phyloP scores from a whole-genome alignment of 23 red algal species.

The Gracilaria domingensis region DNA sequence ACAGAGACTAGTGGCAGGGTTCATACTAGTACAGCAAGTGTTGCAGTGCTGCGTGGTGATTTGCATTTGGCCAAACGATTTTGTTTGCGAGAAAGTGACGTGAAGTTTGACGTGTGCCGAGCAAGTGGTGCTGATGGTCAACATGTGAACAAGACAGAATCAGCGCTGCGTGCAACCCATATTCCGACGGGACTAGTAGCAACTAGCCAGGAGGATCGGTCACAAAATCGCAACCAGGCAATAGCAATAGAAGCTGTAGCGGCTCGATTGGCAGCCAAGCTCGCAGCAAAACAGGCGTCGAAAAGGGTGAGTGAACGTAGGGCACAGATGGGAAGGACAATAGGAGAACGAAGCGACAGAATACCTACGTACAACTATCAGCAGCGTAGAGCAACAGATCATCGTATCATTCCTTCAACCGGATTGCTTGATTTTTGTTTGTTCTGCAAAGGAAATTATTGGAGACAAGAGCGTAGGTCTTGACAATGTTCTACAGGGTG shows the following conservation, averaged over 20 bases:
- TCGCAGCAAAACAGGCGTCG: conserved; percentile 30
- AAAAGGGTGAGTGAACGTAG: conserved; percentile 56
- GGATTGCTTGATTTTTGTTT: conserved; percentile 16
- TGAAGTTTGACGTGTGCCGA: conserved; percentile 86
- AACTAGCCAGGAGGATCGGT: conserved; percentile 83
- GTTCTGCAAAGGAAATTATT: conserved; percentile 15
- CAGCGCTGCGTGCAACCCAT: conserved; percentile 91
- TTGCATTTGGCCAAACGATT: not conserved
- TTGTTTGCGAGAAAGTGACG: conserved; percentile 27
- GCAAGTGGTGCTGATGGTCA: conserved; percentile 95
- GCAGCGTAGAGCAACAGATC: conserved; percentile 89
- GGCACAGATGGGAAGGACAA: conserved; percentile 75
- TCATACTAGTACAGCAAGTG: conserved; percentile 88
- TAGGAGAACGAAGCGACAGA: conserved; percentile 82
- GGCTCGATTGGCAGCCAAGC: conserved; percentile 50
- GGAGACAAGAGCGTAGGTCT: conserved; percentile 61
- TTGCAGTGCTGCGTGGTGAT: conserved; percentile 83
- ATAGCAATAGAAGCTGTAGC: conserved; percentile 70
- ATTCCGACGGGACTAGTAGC: conserved; percentile 86
- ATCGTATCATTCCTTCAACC: conserved; percentile 50
- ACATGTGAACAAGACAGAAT: conserved; percentile 95
- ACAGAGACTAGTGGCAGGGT: conserved; percentile 89
- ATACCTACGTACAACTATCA: conserved; percentile 97
- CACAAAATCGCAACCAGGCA: conserved; percentile 79
- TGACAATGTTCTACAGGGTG: conserved; percentile 64